Evolutionary conservation across 1,139 yeast species (phyloP).

Genomic region (Spencermartinsiella ligniputridi): DNA sequence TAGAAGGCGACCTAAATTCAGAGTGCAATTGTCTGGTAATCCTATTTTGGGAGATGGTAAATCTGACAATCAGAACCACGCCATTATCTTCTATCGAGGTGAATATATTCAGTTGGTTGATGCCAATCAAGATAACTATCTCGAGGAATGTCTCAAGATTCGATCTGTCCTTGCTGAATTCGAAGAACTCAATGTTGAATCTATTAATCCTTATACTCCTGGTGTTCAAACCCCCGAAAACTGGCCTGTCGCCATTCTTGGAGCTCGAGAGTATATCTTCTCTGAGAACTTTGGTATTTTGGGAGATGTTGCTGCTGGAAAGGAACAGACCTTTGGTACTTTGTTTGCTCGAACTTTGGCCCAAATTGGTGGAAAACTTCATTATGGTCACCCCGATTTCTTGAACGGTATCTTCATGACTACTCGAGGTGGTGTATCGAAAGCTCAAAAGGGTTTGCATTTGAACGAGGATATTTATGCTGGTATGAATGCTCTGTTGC

Average conservation of each 20-base stretch:
- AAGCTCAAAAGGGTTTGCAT: slow-evolving; percentile 83
- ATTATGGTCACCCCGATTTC: slow-evolving; percentile 91
- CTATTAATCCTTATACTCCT: slow-evolving; percentile 43
- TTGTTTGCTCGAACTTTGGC: slow-evolving; percentile 82
- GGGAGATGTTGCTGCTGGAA: slow-evolving; percentile 92
- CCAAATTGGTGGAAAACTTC: slow-evolving; percentile 80
- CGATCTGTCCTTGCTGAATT: slow-evolving; percentile 75
- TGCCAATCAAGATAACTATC: slow-evolving; percentile 82
- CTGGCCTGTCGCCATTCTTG: slow-evolving; percentile 73
- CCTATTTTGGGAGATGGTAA: slow-evolving; percentile 91
- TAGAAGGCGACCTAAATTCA: slow-evolving; percentile 48
- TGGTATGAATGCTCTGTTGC: slow-evolving; percentile 74
- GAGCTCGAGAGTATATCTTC: slow-evolving; percentile 84
- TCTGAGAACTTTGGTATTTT: slow-evolving; percentile 81
- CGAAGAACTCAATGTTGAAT: slow-evolving; percentile 51
- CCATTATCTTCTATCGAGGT: slow-evolving; percentile 75
- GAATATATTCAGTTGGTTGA: slow-evolving; percentile 85
- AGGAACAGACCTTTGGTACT: slow-evolving; percentile 91
- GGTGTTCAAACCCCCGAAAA: slow-evolving; percentile 28
- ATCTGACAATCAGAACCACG: slow-evolving; percentile 79
- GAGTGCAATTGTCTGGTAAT: slow-evolving; percentile 68
- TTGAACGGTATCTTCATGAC: slow-evolving; percentile 81
- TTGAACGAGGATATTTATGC: slow-evolving; percentile 89
- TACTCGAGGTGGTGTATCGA: slow-evolving; percentile 86
- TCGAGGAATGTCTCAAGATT: slow-evolving; percentile 81